Conservation (phyloP, 2,329 filamentous ascomycete genomes). For the Domatiomyces catenatus region DNA sequence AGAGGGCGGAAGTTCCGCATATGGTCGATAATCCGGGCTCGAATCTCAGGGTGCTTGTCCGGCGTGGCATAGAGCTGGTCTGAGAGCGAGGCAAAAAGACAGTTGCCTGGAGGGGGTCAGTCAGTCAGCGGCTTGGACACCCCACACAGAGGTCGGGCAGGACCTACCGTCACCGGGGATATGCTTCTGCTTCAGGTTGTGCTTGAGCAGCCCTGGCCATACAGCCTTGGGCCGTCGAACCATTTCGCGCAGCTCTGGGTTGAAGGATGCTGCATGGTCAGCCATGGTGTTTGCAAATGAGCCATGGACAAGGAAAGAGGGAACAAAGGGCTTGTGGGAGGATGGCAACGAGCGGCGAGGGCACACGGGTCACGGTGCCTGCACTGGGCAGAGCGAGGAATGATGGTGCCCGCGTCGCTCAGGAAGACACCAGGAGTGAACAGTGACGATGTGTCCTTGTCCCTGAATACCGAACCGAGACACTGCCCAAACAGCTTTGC, state of each 20-base stretch:
- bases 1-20: conserved; percentile 45
- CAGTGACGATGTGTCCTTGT: not conserved
- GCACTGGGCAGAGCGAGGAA: not conserved
- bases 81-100: conserved; percentile 52
- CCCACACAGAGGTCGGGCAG: not conserved
- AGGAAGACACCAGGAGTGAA: not conserved
- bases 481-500: not conserved
- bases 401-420: not conserved
- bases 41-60: conserved; percentile 42
- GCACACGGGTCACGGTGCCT: not conserved
- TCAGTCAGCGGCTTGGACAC: not conserved
- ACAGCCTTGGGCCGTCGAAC: conserved; percentile 17
- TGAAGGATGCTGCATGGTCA: conserved; percentile 15
- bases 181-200: conserved; percentile 14
- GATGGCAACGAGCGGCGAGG: not conserved
- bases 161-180: conserved; percentile 17
- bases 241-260: conserved; percentile 17
- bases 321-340: not conserved
- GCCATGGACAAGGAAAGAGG: conserved; percentile 11
- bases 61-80: conserved; percentile 52
- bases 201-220: conserved; percentile 16
- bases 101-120: conserved; percentile 40
- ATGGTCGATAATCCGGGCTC: conserved; percentile 43
- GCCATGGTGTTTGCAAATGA: conserved; percentile 14
- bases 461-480: not conserved